These are phyloP conservation scores for Phytopythium delawarense DNA, from an alignment of 352 stramenopile species.

Conservation along the genomic window DNA sequence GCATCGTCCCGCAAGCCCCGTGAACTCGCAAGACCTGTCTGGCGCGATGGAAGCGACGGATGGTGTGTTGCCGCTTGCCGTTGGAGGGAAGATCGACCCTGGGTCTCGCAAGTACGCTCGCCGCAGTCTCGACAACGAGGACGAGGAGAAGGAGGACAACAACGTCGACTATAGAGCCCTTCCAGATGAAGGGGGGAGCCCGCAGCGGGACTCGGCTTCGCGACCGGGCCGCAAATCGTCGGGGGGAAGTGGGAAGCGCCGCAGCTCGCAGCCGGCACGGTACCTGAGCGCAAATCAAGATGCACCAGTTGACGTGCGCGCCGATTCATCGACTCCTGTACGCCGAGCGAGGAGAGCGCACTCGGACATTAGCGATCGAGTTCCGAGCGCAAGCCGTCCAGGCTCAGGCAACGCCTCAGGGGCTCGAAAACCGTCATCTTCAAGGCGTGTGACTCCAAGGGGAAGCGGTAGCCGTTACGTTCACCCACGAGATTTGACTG, in stretches of 20 bases:
- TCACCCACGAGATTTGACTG: slow-evolving; percentile 8
- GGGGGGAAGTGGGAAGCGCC: slow-evolving; percentile 1
- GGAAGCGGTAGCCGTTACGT: slow-evolving; percentile 10
- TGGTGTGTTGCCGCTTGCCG: slow-evolving; percentile 9
- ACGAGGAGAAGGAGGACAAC: slow-evolving; percentile 47
- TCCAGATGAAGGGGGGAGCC: neutral
- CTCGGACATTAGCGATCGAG: slow-evolving; percentile 2
- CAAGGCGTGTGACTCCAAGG: slow-evolving; percentile 3
- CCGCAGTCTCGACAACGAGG: slow-evolving; percentile 63
- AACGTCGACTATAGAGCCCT: slow-evolving; percentile 7
- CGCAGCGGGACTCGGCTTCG: neutral
- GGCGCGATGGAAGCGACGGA: slow-evolving; percentile 27
- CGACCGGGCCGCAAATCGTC: slow-evolving; percentile 2
- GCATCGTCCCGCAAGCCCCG: slow-evolving; percentile 44
- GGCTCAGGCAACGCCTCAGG: neutral
- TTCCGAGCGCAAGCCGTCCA: neutral
- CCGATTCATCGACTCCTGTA: neutral
- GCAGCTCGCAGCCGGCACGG: slow-evolving; percentile 1
- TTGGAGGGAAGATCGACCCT: slow-evolving; percentile 12
- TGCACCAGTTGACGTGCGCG: neutral
- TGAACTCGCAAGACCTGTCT: slow-evolving; percentile 63
- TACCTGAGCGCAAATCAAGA: slow-evolving; percentile 1
- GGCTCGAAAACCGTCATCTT: slow-evolving; percentile 1
- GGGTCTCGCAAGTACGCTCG: slow-evolving; percentile 41
- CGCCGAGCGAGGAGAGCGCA: neutral